Evolutionary conservation across 495 filamentous ascomycete species (phyloP).

Genomic region (Acidomyces sp.): DNA sequence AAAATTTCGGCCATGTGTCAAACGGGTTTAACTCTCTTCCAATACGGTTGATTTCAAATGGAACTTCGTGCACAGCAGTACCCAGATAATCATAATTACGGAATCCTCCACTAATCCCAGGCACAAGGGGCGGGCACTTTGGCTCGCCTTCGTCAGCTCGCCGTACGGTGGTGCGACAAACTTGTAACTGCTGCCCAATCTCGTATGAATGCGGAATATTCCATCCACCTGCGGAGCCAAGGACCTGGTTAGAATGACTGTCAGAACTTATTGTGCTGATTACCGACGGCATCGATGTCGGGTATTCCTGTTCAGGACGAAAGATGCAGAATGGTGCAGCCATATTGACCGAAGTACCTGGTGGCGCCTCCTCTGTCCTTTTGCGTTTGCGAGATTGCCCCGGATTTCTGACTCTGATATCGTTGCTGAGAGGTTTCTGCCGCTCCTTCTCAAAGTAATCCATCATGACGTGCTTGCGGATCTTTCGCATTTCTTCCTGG

Average conservation of each 20-base stretch:
- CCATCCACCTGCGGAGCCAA: no score
- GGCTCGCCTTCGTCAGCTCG: no score
- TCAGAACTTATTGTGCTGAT: no score
- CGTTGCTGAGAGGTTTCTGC: slow-evolving; percentile 2
- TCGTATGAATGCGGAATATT: no score
- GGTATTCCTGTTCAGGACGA: no score
- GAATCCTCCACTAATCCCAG: slow-evolving; percentile 6
- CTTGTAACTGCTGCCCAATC: no score
- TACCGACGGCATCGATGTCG: no score
- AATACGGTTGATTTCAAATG: not conserved
- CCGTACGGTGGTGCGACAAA: no score
- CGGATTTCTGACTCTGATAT: slow-evolving; percentile 1
- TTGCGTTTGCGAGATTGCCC: not conserved
- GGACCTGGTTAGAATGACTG: no score
- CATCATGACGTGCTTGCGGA: slow-evolving; percentile 13
- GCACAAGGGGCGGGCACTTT: not conserved
- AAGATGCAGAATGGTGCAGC: not conserved
- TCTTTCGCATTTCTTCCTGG: slow-evolving; percentile 5
- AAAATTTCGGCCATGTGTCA: slow-evolving; percentile 3
- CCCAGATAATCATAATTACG: slow-evolving; percentile 4
- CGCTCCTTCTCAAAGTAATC: slow-evolving; percentile 11
- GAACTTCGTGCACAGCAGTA: not conserved
- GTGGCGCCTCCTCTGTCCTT: not conserved
- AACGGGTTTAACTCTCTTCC: slow-evolving; percentile 5
- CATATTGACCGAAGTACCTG: not conserved